Conservation (phyloP, 805 yeast genomes). For the Barnettozyma pratensis region DNA sequence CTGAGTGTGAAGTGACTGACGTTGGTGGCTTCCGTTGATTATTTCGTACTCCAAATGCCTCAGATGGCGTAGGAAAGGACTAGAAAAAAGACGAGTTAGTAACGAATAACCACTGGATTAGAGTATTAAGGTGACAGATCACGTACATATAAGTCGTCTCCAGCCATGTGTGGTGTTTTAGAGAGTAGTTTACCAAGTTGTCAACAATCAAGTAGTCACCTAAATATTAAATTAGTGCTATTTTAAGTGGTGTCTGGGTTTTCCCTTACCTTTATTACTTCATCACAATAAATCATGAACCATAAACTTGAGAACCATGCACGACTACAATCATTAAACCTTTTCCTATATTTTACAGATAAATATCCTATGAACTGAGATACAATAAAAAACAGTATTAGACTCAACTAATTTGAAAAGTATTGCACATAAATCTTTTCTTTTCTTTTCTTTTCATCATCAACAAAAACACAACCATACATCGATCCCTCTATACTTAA, state of each 20-base stretch:
- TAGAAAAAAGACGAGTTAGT: conserved; percentile 7
- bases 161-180: conserved; percentile 17
- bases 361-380: conserved; percentile 8
- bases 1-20: background rate
- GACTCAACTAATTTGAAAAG: conserved; percentile 5
- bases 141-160: conserved; percentile 24
- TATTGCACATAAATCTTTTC: conserved; percentile 3
- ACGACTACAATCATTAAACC: background rate
- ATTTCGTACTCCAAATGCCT: conserved; percentile 23
- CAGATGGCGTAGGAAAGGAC: conserved; percentile 28
- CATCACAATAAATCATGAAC: too few relatives aligned
- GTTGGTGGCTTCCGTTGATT: conserved; percentile 12
- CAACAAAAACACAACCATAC: conserved; percentile 2
- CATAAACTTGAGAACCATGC: too few relatives aligned
- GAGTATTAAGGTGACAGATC: background rate
- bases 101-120: too few relatives aligned
- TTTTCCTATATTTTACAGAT: conserved; percentile 10
- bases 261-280: too few relatives aligned
- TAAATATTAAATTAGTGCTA: background rate
- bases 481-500: background rate
- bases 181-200: too few relatives aligned
- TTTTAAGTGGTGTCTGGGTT: conserved; percentile 2
- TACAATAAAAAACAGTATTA: conserved; percentile 4
- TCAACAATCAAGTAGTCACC: background rate
- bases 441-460: conserved; percentile 3